A percentile compares a stretch with the other conserved stretches of the same genome.
These are phyloP conservation scores for Sisymbrium irio DNA, from an alignment of 345 rosid genomes.

Conservation along the genomic window DNA sequence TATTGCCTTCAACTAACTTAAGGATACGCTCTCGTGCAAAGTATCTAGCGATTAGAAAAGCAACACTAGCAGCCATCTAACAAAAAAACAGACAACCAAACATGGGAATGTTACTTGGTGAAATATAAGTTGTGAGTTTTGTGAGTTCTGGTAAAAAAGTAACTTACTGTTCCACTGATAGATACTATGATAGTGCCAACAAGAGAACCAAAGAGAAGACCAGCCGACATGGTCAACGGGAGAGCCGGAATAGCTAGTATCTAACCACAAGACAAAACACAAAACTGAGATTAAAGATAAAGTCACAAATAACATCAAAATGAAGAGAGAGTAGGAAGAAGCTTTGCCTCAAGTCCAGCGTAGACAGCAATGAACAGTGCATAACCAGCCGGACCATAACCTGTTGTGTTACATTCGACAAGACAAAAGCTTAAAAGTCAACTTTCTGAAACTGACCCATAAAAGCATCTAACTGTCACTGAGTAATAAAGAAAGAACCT, in stretches of 20 bases:
- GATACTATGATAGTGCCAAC: conserved; percentile 93
- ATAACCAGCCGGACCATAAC: conserved; percentile 94
- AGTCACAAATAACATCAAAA: background rate
- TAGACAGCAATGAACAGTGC: conserved; percentile 88
- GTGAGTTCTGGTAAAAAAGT: no score
- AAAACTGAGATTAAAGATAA: background rate
- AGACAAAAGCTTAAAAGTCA: conserved; percentile 8
- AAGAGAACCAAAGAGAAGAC: conserved; percentile 90
- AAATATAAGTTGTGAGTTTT: no score
- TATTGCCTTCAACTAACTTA: conserved; percentile 90
- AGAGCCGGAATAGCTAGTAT: conserved; percentile 94
- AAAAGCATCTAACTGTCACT: background rate
- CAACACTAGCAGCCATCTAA: conserved; percentile 91
- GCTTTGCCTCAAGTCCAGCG: conserved; percentile 87
- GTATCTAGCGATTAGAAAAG: conserved; percentile 94
- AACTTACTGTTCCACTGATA: conserved; percentile 96
- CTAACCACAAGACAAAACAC: conserved; percentile 35
- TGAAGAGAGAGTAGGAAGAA: conserved; percentile 7
- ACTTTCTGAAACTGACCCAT: conserved; percentile 7
- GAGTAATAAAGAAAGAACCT: conserved; percentile 40
- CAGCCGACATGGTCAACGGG: conserved; percentile 97
- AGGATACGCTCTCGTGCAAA: conserved; percentile 95
- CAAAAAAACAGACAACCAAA: conserved; percentile 22
- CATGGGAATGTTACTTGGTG: no score
- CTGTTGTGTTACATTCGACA: conserved; percentile 49